Evolutionary conservation across 371 early-diverging fungal species (phyloP), one percentile per base, ranked within the genome.

Genomic region (Globomyces sp.): DNA sequence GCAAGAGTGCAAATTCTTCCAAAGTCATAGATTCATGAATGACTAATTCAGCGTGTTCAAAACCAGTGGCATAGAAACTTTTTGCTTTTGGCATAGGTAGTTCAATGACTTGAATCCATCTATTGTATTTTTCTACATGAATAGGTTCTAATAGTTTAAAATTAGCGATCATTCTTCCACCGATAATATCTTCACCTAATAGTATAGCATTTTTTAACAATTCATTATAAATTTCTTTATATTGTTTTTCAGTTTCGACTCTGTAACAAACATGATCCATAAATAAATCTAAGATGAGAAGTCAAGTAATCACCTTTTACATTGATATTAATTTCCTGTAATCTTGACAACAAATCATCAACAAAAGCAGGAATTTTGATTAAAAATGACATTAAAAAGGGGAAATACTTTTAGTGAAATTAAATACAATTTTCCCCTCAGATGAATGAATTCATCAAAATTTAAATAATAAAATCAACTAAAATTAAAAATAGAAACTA

Each of bases 241-340:
- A 76, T 42, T 76, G 71, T 36, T 47, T 60, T 11, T 43, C 41
- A n/a, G 73, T 68, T 51, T 57, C 60, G 47, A 66, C 66, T 3
- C 76, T 70, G 58, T 69, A 67, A 63, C 73, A 76, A 44, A 73
- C 46, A 63, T 76, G 76, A 70, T 76, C 76, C 43, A 71, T 64
- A 40, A 50, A 48, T 10, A 41, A 63, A 36, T 24, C 24, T 24
- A 24, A 24, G 24, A 24, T 24, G 24, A 24, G 24, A 24, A 24
- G 24, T 24, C 0, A 24, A 24, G 24, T 24, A 0, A 24, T 24
- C 24, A 24, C 50, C 41, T 10, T 43, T 40, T 8, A 43, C 42
- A 13, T 42, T 6, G 37, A 63, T 63, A 50, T 43, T 43, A 37
- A 63, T 4, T 42, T 63, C 49, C 8, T 42, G 4, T 3, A 63